A percentile compares a stretch with the other conserved stretches of the same genome.
These are phyloP conservation scores for Pichia sp. DNA, from an alignment of 1,139 yeast genomes.

Conservation along the genomic window DNA sequence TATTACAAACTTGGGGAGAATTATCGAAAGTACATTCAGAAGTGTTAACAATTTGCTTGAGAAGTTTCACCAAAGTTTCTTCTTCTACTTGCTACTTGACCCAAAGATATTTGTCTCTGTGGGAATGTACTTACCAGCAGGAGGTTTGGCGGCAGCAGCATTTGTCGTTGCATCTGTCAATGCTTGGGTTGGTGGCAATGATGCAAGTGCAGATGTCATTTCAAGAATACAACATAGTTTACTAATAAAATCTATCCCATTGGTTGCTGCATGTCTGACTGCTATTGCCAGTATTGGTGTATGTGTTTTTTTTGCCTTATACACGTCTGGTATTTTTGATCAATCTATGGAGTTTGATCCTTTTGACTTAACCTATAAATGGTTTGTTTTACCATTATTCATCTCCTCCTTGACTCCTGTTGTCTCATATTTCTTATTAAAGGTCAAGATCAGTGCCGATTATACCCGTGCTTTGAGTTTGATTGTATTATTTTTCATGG, in stretches of 20 bases:
- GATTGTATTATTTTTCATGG: conserved; percentile 43
- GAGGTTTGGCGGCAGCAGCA: conserved; percentile 65
- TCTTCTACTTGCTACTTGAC: conserved; percentile 79
- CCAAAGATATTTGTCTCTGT: conserved; percentile 84
- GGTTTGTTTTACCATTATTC: conserved; percentile 9
- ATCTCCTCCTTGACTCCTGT: conserved; percentile 5
- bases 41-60: conserved; percentile 89
- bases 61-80: conserved; percentile 95
- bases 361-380: conserved; percentile 5
- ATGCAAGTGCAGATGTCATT: conserved; percentile 12
- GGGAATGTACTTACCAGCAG: conserved; percentile 89
- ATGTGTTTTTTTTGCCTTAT: conserved; percentile 21
- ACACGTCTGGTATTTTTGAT: conserved; percentile 13
- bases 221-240: conserved; percentile 15
- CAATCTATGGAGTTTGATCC: conserved; percentile 9
- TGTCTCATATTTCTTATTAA: conserved; percentile 13
- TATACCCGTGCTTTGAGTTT: conserved; percentile 38
- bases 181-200: conserved; percentile 44
- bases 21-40: conserved; percentile 81
- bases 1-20: conserved; percentile 87
- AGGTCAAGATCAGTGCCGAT: conserved; percentile 16
- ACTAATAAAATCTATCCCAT: conserved; percentile 17
- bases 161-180: conserved; percentile 71
- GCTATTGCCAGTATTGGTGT: conserved; percentile 15
- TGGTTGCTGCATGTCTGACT: conserved; percentile 22